A percentile compares a stretch with the other conserved stretches of the same genome.
Conservation (phyloP, 208 protist genomes). For the Herpetomonas tarakana region DNA sequence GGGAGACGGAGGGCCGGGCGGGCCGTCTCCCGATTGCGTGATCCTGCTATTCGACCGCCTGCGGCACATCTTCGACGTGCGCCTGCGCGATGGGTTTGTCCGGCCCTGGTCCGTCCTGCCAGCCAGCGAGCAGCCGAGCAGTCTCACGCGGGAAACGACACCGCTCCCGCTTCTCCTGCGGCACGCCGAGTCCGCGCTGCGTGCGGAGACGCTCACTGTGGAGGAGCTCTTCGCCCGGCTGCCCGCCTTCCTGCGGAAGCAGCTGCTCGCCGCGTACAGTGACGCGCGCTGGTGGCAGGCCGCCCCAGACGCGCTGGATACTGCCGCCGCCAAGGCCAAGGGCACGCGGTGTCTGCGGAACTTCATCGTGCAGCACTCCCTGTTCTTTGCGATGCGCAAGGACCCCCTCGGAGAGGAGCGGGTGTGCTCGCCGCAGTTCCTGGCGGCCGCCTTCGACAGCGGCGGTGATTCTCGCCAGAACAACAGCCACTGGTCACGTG, state of each 20-base stretch:
- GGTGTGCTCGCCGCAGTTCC: conserved; percentile 48
- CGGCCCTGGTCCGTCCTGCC: conserved; percentile 66
- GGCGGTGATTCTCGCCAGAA: neutral
- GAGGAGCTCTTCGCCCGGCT: conserved; percentile 29
- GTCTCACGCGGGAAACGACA: conserved; percentile 72
- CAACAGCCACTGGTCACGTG: neutral
- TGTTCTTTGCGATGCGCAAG: conserved; percentile 43
- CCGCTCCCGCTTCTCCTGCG: conserved; percentile 60
- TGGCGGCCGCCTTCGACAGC: conserved; percentile 3
- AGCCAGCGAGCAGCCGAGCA: conserved; percentile 56
- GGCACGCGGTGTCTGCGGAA: conserved; percentile 8
- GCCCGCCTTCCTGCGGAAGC: conserved; percentile 14
- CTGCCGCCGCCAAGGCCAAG: neutral
- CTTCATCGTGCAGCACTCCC: conserved; percentile 67
- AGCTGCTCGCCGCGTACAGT: conserved; percentile 32
- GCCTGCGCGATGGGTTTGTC: conserved; percentile 30
- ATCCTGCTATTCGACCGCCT: conserved; percentile 81
- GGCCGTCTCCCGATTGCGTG: neutral
- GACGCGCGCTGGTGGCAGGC: neutral
- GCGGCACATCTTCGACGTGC: conserved; percentile 82
- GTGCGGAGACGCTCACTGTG: conserved; percentile 23
- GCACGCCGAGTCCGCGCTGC: conserved; percentile 22
- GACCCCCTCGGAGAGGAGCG: conserved; percentile 15
- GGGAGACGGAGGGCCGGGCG: neutral
- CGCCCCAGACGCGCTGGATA: neutral